Percentiles rank a stretch among this genome's conserved stretches.
Conservation (phyloP, 2,329 filamentous ascomycete species). For the Rhinocladiella mackenziei region DNA sequence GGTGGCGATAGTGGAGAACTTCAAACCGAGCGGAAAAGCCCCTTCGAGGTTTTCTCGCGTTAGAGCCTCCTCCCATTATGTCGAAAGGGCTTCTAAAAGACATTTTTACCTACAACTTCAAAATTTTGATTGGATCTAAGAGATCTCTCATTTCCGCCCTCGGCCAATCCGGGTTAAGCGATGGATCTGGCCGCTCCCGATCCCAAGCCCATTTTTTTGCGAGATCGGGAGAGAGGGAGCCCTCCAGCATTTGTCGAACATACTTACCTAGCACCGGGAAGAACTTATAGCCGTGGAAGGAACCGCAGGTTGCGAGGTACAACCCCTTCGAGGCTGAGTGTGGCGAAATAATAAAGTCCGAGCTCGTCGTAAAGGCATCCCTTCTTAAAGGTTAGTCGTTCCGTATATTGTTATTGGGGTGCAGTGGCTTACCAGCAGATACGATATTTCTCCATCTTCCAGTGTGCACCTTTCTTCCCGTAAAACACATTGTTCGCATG, state of each 20-base stretch:
- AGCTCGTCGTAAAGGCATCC: slow-evolving; percentile 61
- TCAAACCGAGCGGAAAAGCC: too few relatives aligned
- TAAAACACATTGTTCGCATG: slow-evolving; percentile 57
- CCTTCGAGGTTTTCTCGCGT: too few relatives aligned
- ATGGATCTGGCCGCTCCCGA: slow-evolving; percentile 53
- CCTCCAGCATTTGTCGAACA: slow-evolving; percentile 47
- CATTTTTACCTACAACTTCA: slow-evolving; percentile 36
- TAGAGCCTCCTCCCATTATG: too few relatives aligned
- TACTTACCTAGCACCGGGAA: slow-evolving; percentile 52
- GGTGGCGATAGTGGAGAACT: too few relatives aligned
- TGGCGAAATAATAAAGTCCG: slow-evolving; percentile 49
- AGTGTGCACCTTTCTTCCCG: slow-evolving; percentile 52
- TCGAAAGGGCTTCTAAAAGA: too few relatives aligned
- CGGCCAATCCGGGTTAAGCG: slow-evolving; percentile 54
- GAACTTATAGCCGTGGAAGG: slow-evolving; percentile 52
- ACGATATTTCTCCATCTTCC: slow-evolving; percentile 59
- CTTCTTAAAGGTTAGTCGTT: slow-evolving; percentile 36
- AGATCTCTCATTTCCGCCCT: slow-evolving; percentile 56
- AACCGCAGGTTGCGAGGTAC: slow-evolving; percentile 42
- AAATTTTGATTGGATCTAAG: slow-evolving; percentile 33
- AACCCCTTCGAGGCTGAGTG: slow-evolving; percentile 41
- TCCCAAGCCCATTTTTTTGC: slow-evolving; percentile 49
- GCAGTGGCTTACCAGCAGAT: slow-evolving; percentile 59
- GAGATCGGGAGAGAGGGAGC: slow-evolving; percentile 40
- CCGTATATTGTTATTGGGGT: slow-evolving; percentile 8